Percentiles rank a stretch among this genome's conserved stretches.
Evolutionary conservation across 495 filamentous ascomycete genomes (phyloP).

Genomic region (Viridothelium virens): DNA sequence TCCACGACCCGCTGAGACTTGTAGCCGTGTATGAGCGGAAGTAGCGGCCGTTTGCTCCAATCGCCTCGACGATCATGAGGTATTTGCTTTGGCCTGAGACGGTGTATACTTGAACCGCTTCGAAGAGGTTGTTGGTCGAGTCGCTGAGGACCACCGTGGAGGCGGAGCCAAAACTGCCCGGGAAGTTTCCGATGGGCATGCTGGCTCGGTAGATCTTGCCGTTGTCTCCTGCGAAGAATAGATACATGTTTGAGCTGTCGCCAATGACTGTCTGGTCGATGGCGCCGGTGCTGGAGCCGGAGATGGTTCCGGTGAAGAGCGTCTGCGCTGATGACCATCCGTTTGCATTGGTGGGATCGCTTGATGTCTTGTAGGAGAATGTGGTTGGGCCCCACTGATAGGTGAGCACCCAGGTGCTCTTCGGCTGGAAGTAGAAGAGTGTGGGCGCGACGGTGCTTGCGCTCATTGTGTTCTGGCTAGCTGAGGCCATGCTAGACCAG

Average conservation of each 20-base stretch:
- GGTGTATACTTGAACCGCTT: constrained; percentile 58
- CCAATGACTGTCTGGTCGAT: constrained; percentile 58
- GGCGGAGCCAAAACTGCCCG: constrained; percentile 47
- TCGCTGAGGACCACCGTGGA: constrained; percentile 46
- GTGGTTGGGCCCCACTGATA: constrained; percentile 53
- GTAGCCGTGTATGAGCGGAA: constrained; percentile 57
- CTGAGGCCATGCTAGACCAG: constrained; percentile 48
- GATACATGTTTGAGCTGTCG: constrained; percentile 51
- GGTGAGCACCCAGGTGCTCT: constrained; percentile 52
- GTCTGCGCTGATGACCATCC: constrained; percentile 47
- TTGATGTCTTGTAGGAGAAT: constrained; percentile 53
- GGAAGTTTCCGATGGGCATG: constrained; percentile 54
- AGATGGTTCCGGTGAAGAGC: constrained; percentile 50
- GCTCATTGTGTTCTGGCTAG: constrained; percentile 46
- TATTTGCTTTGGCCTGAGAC: constrained; percentile 45
- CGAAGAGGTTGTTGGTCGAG: constrained; percentile 49
- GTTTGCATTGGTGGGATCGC: constrained; percentile 48
- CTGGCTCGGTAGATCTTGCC: constrained; percentile 55
- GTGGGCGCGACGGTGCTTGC: constrained; percentile 49
- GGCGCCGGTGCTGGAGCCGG: constrained; percentile 41
- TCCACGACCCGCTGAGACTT: constrained; percentile 49
- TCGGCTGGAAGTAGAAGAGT: constrained; percentile 54
- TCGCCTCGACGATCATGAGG: constrained; percentile 58
- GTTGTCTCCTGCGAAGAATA: constrained; percentile 60
- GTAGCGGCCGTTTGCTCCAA: constrained; percentile 49